Evolutionary conservation across 495 filamentous ascomycete genomes (phyloP).

Genomic region (Cercophora newfieldiana): DNA sequence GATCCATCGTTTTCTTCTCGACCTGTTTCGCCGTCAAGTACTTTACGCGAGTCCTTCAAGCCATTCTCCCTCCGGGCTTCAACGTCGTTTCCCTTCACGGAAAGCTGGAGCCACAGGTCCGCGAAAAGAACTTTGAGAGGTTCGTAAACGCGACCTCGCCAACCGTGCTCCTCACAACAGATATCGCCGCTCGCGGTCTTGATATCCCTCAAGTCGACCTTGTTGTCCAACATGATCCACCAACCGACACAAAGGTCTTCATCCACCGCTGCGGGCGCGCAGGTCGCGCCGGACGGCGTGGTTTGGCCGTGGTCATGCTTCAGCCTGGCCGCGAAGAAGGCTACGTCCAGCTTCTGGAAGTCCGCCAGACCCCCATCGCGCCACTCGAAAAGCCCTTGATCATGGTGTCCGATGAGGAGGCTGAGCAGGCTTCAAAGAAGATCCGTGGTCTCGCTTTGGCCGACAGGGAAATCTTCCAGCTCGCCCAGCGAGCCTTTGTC

Average conservation of each 20-base stretch:
- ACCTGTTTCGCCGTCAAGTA: constrained; percentile 97
- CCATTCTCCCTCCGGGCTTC: constrained; percentile 62
- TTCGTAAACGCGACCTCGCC: constrained; percentile 67
- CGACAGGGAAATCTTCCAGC: constrained; percentile 85
- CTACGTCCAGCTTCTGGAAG: constrained; percentile 82
- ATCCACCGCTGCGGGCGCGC: constrained; percentile 93
- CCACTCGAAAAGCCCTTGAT: constrained; percentile 55
- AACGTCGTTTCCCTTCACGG: constrained; percentile 81
- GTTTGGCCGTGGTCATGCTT: constrained; percentile 81
- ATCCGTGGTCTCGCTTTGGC: constrained; percentile 62
- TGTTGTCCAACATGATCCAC: constrained; percentile 89
- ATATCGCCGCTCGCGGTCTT: constrained; percentile 72
- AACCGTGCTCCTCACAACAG: constrained; percentile 71
- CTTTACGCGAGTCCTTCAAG: constrained; percentile 72
- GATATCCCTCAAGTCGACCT: constrained; percentile 95
- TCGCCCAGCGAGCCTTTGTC: constrained; percentile 86
- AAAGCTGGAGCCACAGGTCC: constrained; percentile 77
- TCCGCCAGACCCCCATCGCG: constrained; percentile 84
- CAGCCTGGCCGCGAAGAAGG: constrained; percentile 83
- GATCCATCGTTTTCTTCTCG: constrained; percentile 91
- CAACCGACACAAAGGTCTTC: constrained; percentile 90
- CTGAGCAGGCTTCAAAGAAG: constrained; percentile 46
- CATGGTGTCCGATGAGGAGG: constrained; percentile 56
- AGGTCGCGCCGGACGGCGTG: constrained; percentile 82
- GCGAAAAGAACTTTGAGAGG: constrained; percentile 38